Conservation (phyloP, 2,329 filamentous ascomycete species). For the Westerdykella sp. region DNA sequence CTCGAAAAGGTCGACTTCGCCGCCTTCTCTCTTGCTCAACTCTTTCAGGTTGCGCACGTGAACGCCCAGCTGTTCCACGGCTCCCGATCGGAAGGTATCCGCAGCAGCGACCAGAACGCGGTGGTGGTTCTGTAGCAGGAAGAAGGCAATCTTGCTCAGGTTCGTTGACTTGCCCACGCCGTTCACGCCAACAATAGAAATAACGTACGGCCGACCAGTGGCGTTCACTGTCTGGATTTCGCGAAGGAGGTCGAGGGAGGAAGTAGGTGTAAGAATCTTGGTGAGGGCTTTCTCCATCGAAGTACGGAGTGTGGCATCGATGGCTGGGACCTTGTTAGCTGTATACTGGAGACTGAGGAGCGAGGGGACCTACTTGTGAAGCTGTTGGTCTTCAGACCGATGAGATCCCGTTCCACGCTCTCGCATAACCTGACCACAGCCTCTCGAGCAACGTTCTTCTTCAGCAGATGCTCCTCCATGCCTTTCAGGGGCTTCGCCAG, state of each 20-base stretch:
- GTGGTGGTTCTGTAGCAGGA: conserved; percentile 95
- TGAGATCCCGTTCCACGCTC: conserved; percentile 80
- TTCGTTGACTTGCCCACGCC: conserved; percentile 98
- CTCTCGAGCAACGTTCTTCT: conserved; percentile 95
- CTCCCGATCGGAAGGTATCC: conserved; percentile 94
- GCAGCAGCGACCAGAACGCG: conserved; percentile 89
- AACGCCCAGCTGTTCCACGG: conserved; percentile 92
- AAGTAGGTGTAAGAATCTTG: conserved; percentile 93
- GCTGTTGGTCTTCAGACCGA: conserved; percentile 84
- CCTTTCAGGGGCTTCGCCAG: conserved; percentile 87
- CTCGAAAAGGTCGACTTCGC: conserved; percentile 82
- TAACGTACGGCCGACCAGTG: conserved; percentile 78
- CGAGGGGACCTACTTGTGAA: conserved; percentile 60
- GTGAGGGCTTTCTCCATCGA: conserved; percentile 89
- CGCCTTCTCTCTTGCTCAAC: conserved; percentile 73
- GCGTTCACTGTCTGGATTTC: conserved; percentile 75
- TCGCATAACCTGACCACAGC: conserved; percentile 86
- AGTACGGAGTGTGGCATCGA: conserved; percentile 73
- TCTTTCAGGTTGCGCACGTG: conserved; percentile 93
- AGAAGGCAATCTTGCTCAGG: conserved; percentile 95
- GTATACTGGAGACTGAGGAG: not conserved
- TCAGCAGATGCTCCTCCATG: conserved; percentile 90
- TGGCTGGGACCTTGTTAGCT: conserved; percentile 42
- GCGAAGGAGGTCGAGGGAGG: conserved; percentile 86
- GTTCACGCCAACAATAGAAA: conserved; percentile 97